phyloP scores from a whole-genome alignment of 2,329 filamentous ascomycete species.

The Phaeophleospora eucalypticola region DNA sequence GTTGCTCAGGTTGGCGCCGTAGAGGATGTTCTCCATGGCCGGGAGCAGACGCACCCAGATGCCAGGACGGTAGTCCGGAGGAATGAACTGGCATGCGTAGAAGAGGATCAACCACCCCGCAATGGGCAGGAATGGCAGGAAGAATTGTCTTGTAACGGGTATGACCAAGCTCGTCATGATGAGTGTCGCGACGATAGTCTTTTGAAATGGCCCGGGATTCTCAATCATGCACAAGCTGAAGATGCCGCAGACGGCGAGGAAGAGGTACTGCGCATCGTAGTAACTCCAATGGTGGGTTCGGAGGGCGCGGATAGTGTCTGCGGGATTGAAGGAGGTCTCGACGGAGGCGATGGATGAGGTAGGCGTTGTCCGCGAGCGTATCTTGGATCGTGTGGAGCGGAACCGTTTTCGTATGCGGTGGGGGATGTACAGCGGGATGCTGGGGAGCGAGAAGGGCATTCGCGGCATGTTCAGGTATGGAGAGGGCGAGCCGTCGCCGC shows the following conservation, averaged over 20 bases:
- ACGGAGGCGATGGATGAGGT: conserved; percentile 70
- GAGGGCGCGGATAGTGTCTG: conserved; percentile 71
- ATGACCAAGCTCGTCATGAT: conserved; percentile 69
- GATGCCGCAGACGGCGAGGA: conserved; percentile 68
- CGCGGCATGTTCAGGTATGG: conserved; percentile 42
- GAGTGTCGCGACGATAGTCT: conserved; percentile 65
- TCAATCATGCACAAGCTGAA: conserved; percentile 83
- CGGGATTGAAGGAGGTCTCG: conserved; percentile 76
- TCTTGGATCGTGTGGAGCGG: conserved; percentile 57
- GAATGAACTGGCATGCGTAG: conserved; percentile 88
- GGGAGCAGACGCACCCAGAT: conserved; percentile 96
- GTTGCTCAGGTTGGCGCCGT: conserved; percentile 92
- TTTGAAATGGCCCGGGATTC: conserved; percentile 69
- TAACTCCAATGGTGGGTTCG: conserved; percentile 74
- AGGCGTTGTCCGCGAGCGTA: conserved; percentile 62
- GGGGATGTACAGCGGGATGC: conserved; percentile 53
- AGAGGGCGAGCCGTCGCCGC: conserved; percentile 30
- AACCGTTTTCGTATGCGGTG: conserved; percentile 64
- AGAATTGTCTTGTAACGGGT: conserved; percentile 84
- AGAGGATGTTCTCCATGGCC: conserved; percentile 91
- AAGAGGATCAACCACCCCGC: conserved; percentile 87
- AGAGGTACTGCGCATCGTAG: conserved; percentile 80
- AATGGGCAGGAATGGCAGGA: conserved; percentile 80
- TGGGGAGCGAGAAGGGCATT: conserved; percentile 46
- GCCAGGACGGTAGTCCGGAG: conserved; percentile 78